phyloP scores from a whole-genome alignment of 2,329 filamentous ascomycete species.

The Colletotrichum theobromicola region DNA sequence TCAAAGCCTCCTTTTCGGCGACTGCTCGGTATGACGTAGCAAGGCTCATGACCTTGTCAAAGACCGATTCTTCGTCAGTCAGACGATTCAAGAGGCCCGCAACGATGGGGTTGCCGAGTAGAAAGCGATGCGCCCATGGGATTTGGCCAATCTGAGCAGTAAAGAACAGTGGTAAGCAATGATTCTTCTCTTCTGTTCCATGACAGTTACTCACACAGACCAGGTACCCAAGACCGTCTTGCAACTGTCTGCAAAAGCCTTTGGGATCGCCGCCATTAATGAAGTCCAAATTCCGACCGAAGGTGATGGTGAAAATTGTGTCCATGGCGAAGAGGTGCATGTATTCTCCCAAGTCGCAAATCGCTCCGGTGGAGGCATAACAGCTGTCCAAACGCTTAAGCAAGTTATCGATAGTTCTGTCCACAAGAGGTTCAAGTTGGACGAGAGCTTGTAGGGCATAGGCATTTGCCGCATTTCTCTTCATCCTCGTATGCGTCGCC shows the following conservation, averaged over 20 bases:
- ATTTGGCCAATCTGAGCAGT: not conserved
- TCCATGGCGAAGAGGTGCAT: not conserved
- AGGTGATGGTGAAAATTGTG: not conserved
- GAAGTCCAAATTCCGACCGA: not conserved
- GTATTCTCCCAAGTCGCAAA: not conserved
- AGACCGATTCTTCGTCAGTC: not conserved
- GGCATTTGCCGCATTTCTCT: constrained; percentile 5
- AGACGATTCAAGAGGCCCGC: not conserved
- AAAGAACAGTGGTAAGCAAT: not conserved
- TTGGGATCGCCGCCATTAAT: not conserved
- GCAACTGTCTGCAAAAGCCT: not conserved
- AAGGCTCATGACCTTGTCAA: not conserved
- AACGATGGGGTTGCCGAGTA: not conserved
- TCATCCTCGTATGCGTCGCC: constrained; percentile 1
- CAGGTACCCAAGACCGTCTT: not conserved
- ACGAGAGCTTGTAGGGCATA: constrained; percentile 7
- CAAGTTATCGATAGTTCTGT: not conserved
- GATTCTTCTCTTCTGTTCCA: not conserved
- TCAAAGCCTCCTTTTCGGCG: not conserved
- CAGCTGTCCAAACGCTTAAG: not conserved
- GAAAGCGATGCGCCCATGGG: not conserved
- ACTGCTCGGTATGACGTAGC: not conserved
- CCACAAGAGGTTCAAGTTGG: constrained; percentile 5
- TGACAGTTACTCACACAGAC: not conserved
- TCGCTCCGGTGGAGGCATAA: not conserved